These are phyloP conservation scores for Talaromyces ruber DNA, from an alignment of 495 filamentous ascomycete genomes.

Conservation along the genomic window DNA sequence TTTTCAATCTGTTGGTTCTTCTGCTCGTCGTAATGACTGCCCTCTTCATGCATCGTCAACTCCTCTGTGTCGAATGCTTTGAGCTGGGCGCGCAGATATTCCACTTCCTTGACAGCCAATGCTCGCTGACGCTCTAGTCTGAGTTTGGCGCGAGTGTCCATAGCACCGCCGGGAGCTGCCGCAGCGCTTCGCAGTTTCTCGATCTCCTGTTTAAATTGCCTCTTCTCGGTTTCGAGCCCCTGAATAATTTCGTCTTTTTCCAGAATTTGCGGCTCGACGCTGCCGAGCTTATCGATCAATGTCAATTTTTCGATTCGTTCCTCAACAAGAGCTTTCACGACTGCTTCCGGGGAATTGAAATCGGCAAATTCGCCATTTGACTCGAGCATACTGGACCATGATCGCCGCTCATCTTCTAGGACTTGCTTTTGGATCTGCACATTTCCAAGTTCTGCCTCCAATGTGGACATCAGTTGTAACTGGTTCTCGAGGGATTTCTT, in stretches of 20 bases:
- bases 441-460: slow-evolving; percentile 69
- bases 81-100: slow-evolving; percentile 85
- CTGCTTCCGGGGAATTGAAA: slow-evolving; percentile 79
- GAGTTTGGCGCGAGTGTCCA: slow-evolving; percentile 50
- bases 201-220: slow-evolving; percentile 50
- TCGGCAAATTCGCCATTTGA: slow-evolving; percentile 55
- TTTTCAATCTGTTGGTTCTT: slow-evolving; percentile 70
- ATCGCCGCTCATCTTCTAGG: slow-evolving; percentile 75
- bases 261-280: slow-evolving; percentile 65
- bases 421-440: slow-evolving; percentile 73
- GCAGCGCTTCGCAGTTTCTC: slow-evolving; percentile 51
- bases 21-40: slow-evolving; percentile 61
- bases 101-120: slow-evolving; percentile 82
- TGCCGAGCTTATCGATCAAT: slow-evolving; percentile 68
- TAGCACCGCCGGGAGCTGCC: slow-evolving; percentile 23
- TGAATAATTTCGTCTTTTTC: slow-evolving; percentile 75
- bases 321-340: slow-evolving; percentile 75
- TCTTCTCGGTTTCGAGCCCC: slow-evolving; percentile 59
- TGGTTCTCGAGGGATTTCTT: slow-evolving; percentile 75
- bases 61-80: slow-evolving; percentile 90
- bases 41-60: slow-evolving; percentile 64
- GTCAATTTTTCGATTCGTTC: slow-evolving; percentile 71
- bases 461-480: slow-evolving; percentile 62
- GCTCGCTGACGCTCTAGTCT: slow-evolving; percentile 76
- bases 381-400: slow-evolving; percentile 83